Evolutionary conservation across 306 rosid species (phyloP).

Genomic region (Cajanus cajan): DNA sequence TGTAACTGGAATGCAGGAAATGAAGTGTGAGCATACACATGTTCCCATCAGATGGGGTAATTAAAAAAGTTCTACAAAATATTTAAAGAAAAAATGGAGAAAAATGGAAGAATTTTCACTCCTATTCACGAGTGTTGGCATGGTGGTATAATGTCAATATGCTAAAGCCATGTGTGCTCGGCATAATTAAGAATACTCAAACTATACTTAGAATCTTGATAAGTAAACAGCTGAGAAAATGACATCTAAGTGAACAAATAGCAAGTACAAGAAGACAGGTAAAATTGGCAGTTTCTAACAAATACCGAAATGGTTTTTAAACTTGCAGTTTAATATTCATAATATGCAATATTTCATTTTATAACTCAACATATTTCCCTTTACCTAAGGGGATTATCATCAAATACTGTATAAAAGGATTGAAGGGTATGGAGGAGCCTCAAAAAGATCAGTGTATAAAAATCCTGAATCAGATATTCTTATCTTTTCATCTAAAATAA

Average conservation of each 20-base stretch:
- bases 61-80: background rate
- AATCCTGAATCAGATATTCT: background rate
- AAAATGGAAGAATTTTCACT: background rate
- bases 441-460: background rate
- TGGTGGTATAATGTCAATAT: background rate
- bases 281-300: slow-evolving; percentile 14
- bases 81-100: background rate
- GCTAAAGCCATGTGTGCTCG: background rate
- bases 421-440: background rate
- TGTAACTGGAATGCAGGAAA: slow-evolving; percentile 58
- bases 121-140: background rate
- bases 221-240: background rate
- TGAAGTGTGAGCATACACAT: slow-evolving; percentile 14
- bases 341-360: background rate
- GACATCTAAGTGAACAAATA: slow-evolving; percentile 8
- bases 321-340: background rate
- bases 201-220: background rate
- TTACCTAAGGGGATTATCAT: background rate
- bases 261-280: background rate
- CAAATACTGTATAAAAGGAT: background rate
- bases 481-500: background rate
- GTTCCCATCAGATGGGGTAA: background rate
- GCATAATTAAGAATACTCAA: background rate
- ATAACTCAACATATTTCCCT: background rate
- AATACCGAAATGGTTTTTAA: background rate